Percentiles rank a stretch among this genome's conserved stretches.
phyloP scores from a whole-genome alignment of 1,139 yeast genomes.

The Yamadazyma spencermartinsiae region DNA sequence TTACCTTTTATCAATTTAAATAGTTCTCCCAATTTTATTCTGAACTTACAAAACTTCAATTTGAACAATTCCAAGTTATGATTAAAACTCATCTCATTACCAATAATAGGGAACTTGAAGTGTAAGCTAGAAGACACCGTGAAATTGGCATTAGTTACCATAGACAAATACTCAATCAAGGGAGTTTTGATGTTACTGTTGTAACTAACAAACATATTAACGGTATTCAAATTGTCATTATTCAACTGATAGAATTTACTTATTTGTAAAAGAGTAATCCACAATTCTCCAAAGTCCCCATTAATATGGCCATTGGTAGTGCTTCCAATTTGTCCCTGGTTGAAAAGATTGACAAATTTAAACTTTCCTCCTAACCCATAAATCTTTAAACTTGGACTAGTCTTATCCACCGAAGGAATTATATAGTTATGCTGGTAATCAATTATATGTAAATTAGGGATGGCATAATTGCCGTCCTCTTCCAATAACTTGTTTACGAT shows the following conservation, averaged over 20 bases:
- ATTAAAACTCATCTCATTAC: slow-evolving; percentile 66
- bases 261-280: slow-evolving; percentile 72
- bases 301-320: slow-evolving; percentile 19
- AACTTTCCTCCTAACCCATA: slow-evolving; percentile 75
- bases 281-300: slow-evolving; percentile 74
- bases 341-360: slow-evolving; percentile 67
- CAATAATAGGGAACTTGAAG: slow-evolving; percentile 70
- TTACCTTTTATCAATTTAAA: slow-evolving; percentile 63
- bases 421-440: slow-evolving; percentile 56
- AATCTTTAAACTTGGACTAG: slow-evolving; percentile 49
- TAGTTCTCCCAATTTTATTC: slow-evolving; percentile 61
- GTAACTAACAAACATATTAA: slow-evolving; percentile 65
- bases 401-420: slow-evolving; percentile 31
- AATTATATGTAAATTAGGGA: slow-evolving; percentile 60
- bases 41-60: slow-evolving; percentile 59
- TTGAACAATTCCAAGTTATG: slow-evolving; percentile 64
- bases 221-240: slow-evolving; percentile 32
- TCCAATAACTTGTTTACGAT: slow-evolving; percentile 57
- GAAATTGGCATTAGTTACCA: slow-evolving; percentile 68
- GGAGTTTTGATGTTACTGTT: slow-evolving; percentile 69
- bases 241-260: slow-evolving; percentile 48
- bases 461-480: slow-evolving; percentile 48
- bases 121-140: slow-evolving; percentile 73
- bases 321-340: slow-evolving; percentile 49
- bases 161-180: slow-evolving; percentile 65